A percentile compares a stretch with the other conserved stretches of the same genome.
These are phyloP conservation scores for Cytauxzoon felis DNA, from an alignment of 169 alveolate species.

Conservation along the genomic window DNA sequence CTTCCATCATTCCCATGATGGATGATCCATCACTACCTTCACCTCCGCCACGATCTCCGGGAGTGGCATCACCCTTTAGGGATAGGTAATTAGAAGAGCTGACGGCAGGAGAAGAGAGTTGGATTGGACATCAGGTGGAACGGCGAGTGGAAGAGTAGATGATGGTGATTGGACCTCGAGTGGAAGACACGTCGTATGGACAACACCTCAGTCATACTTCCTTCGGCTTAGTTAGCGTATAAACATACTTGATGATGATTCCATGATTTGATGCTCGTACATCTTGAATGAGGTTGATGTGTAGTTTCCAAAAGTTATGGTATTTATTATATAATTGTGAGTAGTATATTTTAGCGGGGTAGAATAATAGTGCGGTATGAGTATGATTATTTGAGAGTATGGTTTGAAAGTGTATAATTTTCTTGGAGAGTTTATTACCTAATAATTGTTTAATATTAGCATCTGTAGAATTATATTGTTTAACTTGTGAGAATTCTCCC, in stretches of 20 bases:
- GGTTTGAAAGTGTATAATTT: slow-evolving; percentile 69
- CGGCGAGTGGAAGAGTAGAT: too few relatives aligned
- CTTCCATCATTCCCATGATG: too few relatives aligned
- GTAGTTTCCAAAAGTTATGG: slow-evolving; percentile 38
- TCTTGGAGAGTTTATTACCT: slow-evolving; percentile 72
- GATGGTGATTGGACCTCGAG: too few relatives aligned
- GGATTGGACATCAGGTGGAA: too few relatives aligned
- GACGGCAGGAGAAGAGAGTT: too few relatives aligned
- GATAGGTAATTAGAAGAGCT: too few relatives aligned
- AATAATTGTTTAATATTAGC: slow-evolving; percentile 77
- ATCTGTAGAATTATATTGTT: slow-evolving; percentile 70
- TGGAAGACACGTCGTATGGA: too few relatives aligned
- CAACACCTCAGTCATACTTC: too few relatives aligned
- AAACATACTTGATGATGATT: slow-evolving; percentile 33
- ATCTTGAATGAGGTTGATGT: slow-evolving; percentile 35
- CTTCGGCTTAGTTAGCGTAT: too few relatives aligned
- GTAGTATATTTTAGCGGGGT: slow-evolving; percentile 60
- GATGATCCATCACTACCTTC: too few relatives aligned
- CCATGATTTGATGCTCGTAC: slow-evolving; percentile 59
- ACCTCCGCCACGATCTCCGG: too few relatives aligned
- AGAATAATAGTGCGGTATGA: slow-evolving; percentile 54
- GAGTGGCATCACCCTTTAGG: too few relatives aligned
- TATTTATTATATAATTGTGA: slow-evolving; percentile 11
- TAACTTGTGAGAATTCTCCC: slow-evolving; percentile 74
- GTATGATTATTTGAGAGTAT: slow-evolving; percentile 35